Base-by-base conservation (phyloP, 441 rosid genomes). In the Eutrema salsugineum region DNA sequence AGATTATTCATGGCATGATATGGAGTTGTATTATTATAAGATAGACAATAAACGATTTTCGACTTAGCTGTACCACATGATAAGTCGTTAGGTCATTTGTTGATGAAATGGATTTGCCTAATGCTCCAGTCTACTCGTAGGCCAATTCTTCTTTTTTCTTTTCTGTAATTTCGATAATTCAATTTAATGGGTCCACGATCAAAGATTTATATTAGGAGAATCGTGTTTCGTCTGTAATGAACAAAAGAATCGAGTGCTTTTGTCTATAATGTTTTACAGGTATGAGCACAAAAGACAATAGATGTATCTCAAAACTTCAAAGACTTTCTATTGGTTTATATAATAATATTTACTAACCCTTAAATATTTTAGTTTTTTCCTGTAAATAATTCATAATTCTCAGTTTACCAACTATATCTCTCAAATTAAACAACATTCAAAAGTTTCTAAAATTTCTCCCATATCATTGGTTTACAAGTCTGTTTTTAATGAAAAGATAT, bases 61-160 rank as follows among this genome's bases (percentile, higher is more conserved):
- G 39, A 63, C 66, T 39, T 70, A 76, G 79, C 76, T 76, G 79
- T 76, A 70, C 67, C 79, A 64, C 79, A 76, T 76, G 79, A 73
- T 66, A 63, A 48, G 40, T 70, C 66, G 67, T 63, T 70, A 28
- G 48, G 62, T 46, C 66, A 55, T 62, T 47, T 57, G 56, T 50
- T 63, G 49, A 76, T 47, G 61, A 48, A 39, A 47, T 64, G 71
- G 79, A 70, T 69, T 70, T 76, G 62, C 68, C 71, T 63, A 63
- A 43, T 69, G 60, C 42, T 57, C 27, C 69, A 62, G 16, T 68
- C 66, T 76, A 48, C 16, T 63, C 65, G 4, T 60, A 50, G 40
- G 36, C 48, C 12, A 53, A 43, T 33, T 10, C 28, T 17, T 55
- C 7, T 15, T 20, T 28, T 30, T 27, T 9, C 6, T 24, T 9